Percentiles rank a stretch among this genome's conserved stretches.
These are phyloP conservation scores for Mortierella sp. DNA, from an alignment of 371 early-diverging fungal genomes.

Conservation along the genomic window DNA sequence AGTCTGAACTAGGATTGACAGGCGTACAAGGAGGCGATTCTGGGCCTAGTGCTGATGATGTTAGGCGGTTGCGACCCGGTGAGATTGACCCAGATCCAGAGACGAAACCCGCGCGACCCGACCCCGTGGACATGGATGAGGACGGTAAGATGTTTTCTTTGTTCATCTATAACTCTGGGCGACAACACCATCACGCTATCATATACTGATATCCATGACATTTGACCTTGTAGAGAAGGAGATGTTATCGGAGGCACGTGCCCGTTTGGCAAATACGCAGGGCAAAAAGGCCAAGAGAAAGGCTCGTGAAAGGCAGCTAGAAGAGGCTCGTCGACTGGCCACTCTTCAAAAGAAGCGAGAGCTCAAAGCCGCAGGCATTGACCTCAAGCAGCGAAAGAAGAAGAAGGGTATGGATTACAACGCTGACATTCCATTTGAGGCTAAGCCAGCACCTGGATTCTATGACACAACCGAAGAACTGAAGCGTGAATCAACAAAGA, in stretches of 20 bases:
- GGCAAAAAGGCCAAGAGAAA: constrained; percentile 99
- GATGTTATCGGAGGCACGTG: constrained; percentile 98
- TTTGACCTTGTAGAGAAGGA: constrained; percentile 83
- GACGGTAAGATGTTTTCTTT: constrained; percentile 64
- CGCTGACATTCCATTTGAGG: constrained; percentile 95
- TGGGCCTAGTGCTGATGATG: constrained; percentile 83
- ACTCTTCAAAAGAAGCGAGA: constrained; percentile 94
- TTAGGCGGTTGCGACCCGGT: constrained; percentile 89
- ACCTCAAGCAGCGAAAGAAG: constrained; percentile 67
- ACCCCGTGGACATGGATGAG: constrained; percentile 99
- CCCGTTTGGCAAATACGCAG: constrained; percentile 97
- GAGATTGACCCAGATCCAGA: constrained; percentile 98
- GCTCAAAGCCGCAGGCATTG: constrained; percentile 96
- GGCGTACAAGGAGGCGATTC: constrained; percentile 75
- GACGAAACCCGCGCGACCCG: constrained; percentile 95
- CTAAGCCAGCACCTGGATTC: constrained; percentile 87
- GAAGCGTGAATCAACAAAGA: constrained; percentile 68
- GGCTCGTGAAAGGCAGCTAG: constrained; percentile 96
- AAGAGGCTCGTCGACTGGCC: constrained; percentile 93
- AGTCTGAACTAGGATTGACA: constrained; percentile 72
- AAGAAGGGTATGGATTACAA: constrained; percentile 94
- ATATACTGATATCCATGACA: constrained; percentile 1
- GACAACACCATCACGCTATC: too few species aligned
- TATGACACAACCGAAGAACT: constrained; percentile 92
- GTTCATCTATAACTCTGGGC: neutral